These are phyloP conservation scores for Marchantia paleacea DNA, from an alignment of 225 moss, liverwort and hornwort species.

Conservation along the genomic window DNA sequence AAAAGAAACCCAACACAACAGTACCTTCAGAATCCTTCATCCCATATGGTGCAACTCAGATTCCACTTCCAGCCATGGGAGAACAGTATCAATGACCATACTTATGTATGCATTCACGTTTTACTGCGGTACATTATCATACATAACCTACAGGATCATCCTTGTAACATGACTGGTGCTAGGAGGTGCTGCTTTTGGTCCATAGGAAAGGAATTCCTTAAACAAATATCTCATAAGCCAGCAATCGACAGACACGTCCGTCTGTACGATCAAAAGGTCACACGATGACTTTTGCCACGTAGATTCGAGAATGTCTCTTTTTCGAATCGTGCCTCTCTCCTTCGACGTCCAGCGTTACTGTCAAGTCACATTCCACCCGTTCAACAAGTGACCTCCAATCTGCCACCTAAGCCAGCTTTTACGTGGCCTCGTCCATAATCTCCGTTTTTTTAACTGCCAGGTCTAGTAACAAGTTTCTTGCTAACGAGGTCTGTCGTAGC, in stretches of 20 bases:
- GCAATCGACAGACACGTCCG: not conserved
- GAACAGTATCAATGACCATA: too few species aligned
- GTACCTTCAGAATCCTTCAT: too few species aligned
- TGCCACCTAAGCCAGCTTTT: not conserved
- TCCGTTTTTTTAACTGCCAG: not conserved
- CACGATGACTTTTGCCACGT: not conserved
- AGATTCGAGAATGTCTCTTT: not conserved
- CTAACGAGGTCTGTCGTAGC: not conserved
- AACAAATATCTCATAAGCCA: not conserved
- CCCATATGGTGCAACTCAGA: too few species aligned
- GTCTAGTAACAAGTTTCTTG: not conserved
- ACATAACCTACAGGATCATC: too few species aligned
- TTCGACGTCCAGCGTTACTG: not conserved
- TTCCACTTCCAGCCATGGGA: too few species aligned
- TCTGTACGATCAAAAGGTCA: not conserved
- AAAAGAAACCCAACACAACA: too few species aligned
- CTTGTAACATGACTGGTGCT: not conserved
- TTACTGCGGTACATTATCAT: too few species aligned
- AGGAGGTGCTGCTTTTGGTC: not conserved
- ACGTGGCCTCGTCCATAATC: not conserved
- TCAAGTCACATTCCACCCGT: conserved; percentile 2
- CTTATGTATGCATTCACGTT: too few species aligned
- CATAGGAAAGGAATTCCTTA: not conserved
- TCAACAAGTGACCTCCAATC: not conserved
- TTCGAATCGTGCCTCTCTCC: not conserved